Conservation (phyloP, 176 grass and related monocot genomes). For the Hordeum marinum region DNA sequence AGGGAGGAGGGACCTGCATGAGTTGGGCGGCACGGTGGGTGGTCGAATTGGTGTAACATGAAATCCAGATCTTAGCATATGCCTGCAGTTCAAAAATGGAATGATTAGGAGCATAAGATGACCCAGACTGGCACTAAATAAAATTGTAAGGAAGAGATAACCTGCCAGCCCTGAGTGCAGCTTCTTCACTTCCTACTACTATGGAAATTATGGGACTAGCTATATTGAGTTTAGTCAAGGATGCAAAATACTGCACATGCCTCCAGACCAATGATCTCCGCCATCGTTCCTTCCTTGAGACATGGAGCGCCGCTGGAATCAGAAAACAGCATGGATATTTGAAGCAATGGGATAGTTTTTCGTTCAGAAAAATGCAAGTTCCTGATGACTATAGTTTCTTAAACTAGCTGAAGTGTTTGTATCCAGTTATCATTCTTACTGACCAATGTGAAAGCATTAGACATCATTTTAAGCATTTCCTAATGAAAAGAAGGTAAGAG, state of each 20-base stretch:
- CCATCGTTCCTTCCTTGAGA: constrained; percentile 80
- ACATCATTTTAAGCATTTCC: background rate
- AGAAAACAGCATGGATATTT: background rate
- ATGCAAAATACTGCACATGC: constrained; percentile 71
- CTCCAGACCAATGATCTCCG: constrained; percentile 68
- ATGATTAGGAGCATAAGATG: background rate
- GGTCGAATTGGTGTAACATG: constrained; percentile 89
- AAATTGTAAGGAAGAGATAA: constrained; percentile 14
- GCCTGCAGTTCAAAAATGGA: constrained; percentile 39
- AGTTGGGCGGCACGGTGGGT: constrained; percentile 83
- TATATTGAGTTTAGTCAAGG: constrained; percentile 56
- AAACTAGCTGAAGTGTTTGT: background rate
- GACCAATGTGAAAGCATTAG: background rate
- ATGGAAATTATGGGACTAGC: constrained; percentile 92
- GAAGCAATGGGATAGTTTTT: background rate
- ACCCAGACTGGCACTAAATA: background rate
- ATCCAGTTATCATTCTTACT: constrained; percentile 5
- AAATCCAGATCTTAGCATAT: constrained; percentile 87
- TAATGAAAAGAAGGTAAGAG: background rate
- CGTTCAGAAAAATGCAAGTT: background rate
- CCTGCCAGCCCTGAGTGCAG: constrained; percentile 82
- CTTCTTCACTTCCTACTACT: constrained; percentile 74
- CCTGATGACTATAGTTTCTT: background rate
- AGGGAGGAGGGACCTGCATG: constrained; percentile 51
- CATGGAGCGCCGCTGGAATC: constrained; percentile 67